Base-by-base conservation (phyloP, 345 rosid species). In the Gossypioides kirkii region DNA sequence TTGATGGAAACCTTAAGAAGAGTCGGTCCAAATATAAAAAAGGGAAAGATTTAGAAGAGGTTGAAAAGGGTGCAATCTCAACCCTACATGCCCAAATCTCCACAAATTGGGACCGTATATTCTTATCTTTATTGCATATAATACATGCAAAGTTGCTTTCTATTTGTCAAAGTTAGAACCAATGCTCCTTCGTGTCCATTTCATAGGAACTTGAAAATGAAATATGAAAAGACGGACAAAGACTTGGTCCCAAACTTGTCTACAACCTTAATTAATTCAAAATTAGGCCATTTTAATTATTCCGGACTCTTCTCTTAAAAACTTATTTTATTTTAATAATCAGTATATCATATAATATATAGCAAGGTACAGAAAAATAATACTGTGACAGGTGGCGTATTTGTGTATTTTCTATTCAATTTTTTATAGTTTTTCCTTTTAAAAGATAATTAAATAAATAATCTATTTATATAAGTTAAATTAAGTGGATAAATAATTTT, bases 71-170 rank as follows among this genome's bases (percentile, higher is more conserved):
- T 17, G 65, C 53, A 78, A 69, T 77, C 63, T 66, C 25, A 52
- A 63, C 76, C 58, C 45, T 61, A 66, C 64, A 45, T 45, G 67
- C 54, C 65, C 63, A 53, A 67, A 74, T 66, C 70, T 58, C 43
- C 67, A 28, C 18, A 58, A 10, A 6, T 41, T 43, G 71, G 81
- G 76, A 73, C 84, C 77, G 70, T 81, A 17, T 73, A 17, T 73
- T 73, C 77, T 74, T 74, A 69, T 81, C 77, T 55, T 22, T 28
- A 66, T 45, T 46, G 70, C 71, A 68, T 58, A 58, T 4, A 26
- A 49, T 47, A 17, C 58, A 68, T 49, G 43, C 71, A 68, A 68
- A 68, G 71, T 28, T 68, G 71, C 71, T 49, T 26, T 68, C 25
- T 28, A 20, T 49, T 68, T 68, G 45, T 68, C 58, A 68, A 68